phyloP scores from a whole-genome alignment of 352 stramenopile genomes.

The Albugo laibachii region DNA sequence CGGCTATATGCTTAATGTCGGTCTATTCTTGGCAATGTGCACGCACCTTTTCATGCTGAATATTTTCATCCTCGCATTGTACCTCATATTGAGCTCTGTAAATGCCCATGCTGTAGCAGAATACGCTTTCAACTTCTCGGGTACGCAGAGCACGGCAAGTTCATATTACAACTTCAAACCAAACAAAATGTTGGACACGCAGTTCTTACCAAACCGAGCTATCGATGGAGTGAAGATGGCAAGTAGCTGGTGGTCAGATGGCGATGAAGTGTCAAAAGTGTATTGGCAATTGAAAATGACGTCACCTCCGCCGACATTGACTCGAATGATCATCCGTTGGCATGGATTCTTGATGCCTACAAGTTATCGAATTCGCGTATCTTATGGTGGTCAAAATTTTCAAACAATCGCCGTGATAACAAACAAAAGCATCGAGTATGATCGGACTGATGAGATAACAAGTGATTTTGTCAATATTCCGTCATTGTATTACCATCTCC shows the following conservation, averaged over 20 bases:
- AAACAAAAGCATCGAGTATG: slow-evolving; percentile 23
- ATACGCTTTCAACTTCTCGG: slow-evolving; percentile 46
- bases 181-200: slow-evolving; percentile 35
- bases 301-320: slow-evolving; percentile 15
- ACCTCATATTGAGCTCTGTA: too few relatives aligned
- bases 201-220: slow-evolving; percentile 34
- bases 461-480: too few relatives aligned
- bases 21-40: too few relatives aligned
- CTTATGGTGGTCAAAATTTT: slow-evolving; percentile 43
- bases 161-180: slow-evolving; percentile 57
- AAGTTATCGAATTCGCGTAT: slow-evolving; percentile 38
- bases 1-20: too few relatives aligned
- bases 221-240: slow-evolving; percentile 48
- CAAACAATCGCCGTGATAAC: slow-evolving; percentile 27
- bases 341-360: slow-evolving; percentile 42
- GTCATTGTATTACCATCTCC: too few relatives aligned
- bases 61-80: too few relatives aligned
- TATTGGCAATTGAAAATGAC: slow-evolving; percentile 71
- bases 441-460: slow-evolving; percentile 61
- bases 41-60: too few relatives aligned
- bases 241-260: slow-evolving; percentile 64
- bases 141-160: slow-evolving; percentile 50
- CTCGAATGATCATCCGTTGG: slow-evolving; percentile 41
- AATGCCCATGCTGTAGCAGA: too few relatives aligned
- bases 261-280: slow-evolving; percentile 19